Conservation (phyloP, 148 eudicot genomes). For the Camellia lanceoleosa region DNA sequence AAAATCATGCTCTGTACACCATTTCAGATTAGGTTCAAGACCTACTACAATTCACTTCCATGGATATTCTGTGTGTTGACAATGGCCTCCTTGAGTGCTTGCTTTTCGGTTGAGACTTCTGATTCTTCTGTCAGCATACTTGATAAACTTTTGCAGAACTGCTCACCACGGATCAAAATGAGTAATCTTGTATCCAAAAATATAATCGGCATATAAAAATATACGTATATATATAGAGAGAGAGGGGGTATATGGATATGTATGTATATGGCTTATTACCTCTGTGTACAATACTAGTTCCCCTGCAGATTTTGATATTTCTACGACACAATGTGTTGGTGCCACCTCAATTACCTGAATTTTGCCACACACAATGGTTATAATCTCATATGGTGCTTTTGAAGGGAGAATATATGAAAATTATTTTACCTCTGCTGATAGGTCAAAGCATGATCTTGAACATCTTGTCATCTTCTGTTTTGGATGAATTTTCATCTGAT, state of each 20-base stretch:
- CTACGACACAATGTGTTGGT: slow-evolving; percentile 51
- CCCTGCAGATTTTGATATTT: slow-evolving; percentile 47
- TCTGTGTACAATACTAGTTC: slow-evolving; percentile 37
- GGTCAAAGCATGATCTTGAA: slow-evolving; percentile 38
- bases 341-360: slow-evolving; percentile 45
- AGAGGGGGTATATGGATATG: too few species aligned
- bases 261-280: slow-evolving; percentile 23
- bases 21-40: not conserved
- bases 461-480: slow-evolving; percentile 30
- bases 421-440: slow-evolving; percentile 45
- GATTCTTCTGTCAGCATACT: slow-evolving; percentile 41
- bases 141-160: slow-evolving; percentile 57
- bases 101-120: slow-evolving; percentile 12
- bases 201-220: not conserved
- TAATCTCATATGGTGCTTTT: not conserved
- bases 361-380: slow-evolving; percentile 3
- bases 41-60: slow-evolving; percentile 7
- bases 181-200: not conserved
- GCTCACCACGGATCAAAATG: slow-evolving; percentile 18
- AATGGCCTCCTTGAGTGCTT: slow-evolving; percentile 20
- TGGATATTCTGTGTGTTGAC: slow-evolving; percentile 16
- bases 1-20: not conserved
- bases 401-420: not conserved
- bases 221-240: not conserved
- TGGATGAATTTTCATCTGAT: slow-evolving; percentile 43